These are phyloP conservation scores for Mikania micrantha DNA, from an alignment of 129 eudicot species.

Conservation along the genomic window DNA sequence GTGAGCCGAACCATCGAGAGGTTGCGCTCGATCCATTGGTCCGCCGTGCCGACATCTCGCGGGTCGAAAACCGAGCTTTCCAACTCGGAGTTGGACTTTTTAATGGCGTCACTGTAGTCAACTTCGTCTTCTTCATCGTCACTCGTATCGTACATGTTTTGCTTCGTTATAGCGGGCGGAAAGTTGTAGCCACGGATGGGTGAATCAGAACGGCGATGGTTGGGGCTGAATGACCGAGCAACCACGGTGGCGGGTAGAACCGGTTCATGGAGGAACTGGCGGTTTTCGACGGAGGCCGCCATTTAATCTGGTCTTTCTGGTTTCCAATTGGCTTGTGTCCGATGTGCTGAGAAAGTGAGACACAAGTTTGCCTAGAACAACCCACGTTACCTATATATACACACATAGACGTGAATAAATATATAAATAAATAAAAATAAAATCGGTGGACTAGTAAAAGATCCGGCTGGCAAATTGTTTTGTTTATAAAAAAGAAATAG, in stretches of 20 bases:
- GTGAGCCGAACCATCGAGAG: conserved; percentile 78
- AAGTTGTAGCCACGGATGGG: conserved; percentile 37
- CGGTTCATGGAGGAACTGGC: conserved; percentile 52
- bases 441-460: background rate
- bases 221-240: conserved; percentile 25
- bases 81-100: conserved; percentile 42
- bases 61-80: conserved; percentile 57
- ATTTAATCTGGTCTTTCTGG: conserved; percentile 18
- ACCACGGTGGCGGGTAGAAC: conserved; percentile 29
- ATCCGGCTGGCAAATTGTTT: background rate
- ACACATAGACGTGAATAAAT: background rate
- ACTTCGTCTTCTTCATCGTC: conserved; percentile 32
- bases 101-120: conserved; percentile 27
- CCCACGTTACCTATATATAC: background rate
- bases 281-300: conserved; percentile 91
- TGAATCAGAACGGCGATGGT: conserved; percentile 48
- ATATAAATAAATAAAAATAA: background rate
- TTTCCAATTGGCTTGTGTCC: conserved; percentile 9
- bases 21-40: conserved; percentile 77
- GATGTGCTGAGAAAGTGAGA: conserved; percentile 18
- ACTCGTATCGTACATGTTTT: conserved; percentile 27
- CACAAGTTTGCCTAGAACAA: conserved; percentile 22
- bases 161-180: conserved; percentile 14
- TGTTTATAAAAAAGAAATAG: background rate
- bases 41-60: conserved; percentile 69